Conservation (phyloP, 2,329 filamentous ascomycete genomes). For the Calonectria hawksworthii region DNA sequence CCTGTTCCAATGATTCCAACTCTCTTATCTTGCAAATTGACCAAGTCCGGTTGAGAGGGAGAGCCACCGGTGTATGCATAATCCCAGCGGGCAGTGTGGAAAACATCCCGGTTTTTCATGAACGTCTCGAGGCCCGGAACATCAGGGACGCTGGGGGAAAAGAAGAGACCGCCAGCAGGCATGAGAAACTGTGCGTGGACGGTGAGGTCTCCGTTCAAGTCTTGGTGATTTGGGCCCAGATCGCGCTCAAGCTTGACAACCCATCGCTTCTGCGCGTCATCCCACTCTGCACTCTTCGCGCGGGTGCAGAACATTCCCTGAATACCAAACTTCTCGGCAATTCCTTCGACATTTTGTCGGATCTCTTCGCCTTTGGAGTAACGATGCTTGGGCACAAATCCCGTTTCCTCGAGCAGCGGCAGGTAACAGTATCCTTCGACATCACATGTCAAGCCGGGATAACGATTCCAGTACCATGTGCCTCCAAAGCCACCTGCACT, state of each 20-base stretch:
- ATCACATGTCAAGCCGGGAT: neutral
- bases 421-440: neutral
- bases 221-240: neutral
- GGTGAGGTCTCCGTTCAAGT: neutral
- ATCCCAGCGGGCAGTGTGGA: neutral
- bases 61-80: neutral
- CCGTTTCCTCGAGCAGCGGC: neutral
- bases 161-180: neutral
- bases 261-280: neutral
- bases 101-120: neutral
- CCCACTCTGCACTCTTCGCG: neutral
- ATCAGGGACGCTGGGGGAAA: neutral
- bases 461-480: slow-evolving; percentile 1
- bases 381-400: neutral
- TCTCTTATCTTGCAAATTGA: neutral
- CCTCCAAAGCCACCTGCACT: neutral
- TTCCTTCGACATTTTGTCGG: neutral
- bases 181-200: neutral
- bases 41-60: neutral
- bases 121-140: neutral
- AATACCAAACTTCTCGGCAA: neutral
- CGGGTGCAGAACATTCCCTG: neutral
- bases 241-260: neutral
- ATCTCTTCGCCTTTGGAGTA: neutral
- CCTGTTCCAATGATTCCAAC: neutral